Conservation (phyloP, 306 rosid genomes). For the Prinsepia uniflora region DNA sequence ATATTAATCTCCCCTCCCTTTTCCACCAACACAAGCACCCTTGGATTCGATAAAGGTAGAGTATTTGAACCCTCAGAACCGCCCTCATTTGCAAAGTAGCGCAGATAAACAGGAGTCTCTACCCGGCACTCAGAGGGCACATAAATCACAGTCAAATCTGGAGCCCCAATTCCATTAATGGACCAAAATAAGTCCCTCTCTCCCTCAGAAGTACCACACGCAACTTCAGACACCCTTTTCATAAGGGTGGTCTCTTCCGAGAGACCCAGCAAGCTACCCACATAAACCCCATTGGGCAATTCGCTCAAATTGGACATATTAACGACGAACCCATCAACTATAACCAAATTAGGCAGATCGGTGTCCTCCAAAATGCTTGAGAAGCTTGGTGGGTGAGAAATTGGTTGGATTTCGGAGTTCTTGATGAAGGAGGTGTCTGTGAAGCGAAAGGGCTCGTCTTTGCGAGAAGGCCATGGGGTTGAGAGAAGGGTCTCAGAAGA, state of each 20-base stretch:
- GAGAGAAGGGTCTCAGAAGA: constrained; percentile 69
- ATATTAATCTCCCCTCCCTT: constrained; percentile 67
- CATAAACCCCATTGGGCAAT: constrained; percentile 57
- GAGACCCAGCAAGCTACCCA: constrained; percentile 49
- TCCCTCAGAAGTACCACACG: constrained; percentile 27
- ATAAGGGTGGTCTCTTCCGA: constrained; percentile 23
- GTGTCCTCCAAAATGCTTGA: constrained; percentile 6
- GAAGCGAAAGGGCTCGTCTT: constrained; percentile 87
- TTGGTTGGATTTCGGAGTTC: constrained; percentile 58
- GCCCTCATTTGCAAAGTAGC: constrained; percentile 46
- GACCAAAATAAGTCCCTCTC: constrained; percentile 90
- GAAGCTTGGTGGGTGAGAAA: constrained; percentile 32
- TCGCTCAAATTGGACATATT: constrained; percentile 28
- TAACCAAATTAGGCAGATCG: constrained; percentile 40
- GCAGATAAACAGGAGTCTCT: constrained; percentile 55
- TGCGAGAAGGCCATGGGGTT: constrained; percentile 86
- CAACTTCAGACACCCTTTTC: constrained; percentile 43
- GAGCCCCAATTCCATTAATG: constrained; percentile 83
- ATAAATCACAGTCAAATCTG: constrained; percentile 71
- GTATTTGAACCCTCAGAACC: constrained; percentile 33
- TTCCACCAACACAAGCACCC: constrained; percentile 79
- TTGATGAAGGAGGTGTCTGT: constrained; percentile 76
- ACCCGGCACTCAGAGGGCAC: constrained; percentile 69
- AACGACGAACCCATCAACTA: constrained; percentile 52
- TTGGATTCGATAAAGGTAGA: constrained; percentile 72